These are phyloP conservation scores for Diplodia mutila DNA, from an alignment of 2,329 filamentous ascomycete species.

Conservation along the genomic window DNA sequence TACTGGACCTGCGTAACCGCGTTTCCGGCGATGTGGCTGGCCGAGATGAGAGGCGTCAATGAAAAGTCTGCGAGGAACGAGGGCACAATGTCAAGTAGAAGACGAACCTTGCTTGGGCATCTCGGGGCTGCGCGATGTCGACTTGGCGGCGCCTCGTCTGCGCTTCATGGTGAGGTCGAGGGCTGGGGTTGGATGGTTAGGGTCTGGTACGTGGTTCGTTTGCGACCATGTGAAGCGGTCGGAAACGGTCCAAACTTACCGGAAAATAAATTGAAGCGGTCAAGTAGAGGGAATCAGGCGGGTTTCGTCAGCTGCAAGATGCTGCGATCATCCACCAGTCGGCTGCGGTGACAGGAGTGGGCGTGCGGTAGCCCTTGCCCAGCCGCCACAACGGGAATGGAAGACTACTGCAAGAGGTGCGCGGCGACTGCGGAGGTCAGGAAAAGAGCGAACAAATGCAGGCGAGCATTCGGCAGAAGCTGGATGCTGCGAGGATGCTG, in stretches of 20 bases:
- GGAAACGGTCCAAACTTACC: conserved; percentile 3
- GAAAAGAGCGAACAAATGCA: background rate
- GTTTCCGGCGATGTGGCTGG: conserved; percentile 38
- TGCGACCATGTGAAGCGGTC: conserved; percentile 22
- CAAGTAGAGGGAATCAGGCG: background rate
- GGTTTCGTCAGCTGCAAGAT: background rate
- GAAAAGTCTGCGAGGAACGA: conserved; percentile 4
- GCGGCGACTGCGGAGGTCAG: conserved; percentile 10
- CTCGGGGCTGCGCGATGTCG: conserved; percentile 19
- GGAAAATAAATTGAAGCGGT: background rate
- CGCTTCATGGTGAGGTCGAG: conserved; percentile 21
- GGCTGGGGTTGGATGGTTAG: background rate
- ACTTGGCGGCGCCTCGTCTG: conserved; percentile 23
- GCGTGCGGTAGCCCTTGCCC: conserved; percentile 1
- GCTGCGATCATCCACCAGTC: conserved; percentile 4
- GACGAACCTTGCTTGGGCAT: conserved; percentile 22
- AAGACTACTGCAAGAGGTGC: conserved; percentile 4
- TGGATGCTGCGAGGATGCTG: background rate
- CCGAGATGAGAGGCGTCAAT: conserved; percentile 27
- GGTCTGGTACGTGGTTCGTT: conserved; percentile 10
- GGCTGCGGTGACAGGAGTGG: conserved; percentile 15
- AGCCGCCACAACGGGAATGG: conserved; percentile 5
- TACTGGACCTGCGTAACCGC: conserved; percentile 38
- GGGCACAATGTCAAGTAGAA: background rate
- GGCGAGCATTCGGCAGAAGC: background rate